phyloP scores from a whole-genome alignment of 1,284 basidiomycete species.

The Leccinum fuscescens region DNA sequence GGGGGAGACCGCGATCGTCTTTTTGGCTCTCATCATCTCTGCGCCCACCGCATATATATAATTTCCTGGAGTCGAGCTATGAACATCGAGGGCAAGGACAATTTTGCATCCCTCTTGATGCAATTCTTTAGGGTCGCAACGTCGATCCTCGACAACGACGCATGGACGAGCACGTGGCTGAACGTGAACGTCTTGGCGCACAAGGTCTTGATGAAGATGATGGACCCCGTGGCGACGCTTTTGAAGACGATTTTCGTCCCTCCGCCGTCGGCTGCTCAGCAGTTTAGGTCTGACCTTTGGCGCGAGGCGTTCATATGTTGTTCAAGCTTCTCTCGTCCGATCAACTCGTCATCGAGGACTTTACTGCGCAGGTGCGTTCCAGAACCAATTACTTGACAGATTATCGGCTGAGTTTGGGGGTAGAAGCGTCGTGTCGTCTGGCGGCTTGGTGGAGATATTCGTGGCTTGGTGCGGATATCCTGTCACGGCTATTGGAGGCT shows the following conservation, averaged over 20 bases:
- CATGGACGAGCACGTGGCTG: conserved; percentile 90
- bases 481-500: conserved; percentile 85
- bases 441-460: conserved; percentile 92
- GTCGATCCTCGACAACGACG: conserved; percentile 85
- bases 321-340: conserved; percentile 86
- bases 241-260: conserved; percentile 85
- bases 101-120: conserved; percentile 68
- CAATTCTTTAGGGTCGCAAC: conserved; percentile 81
- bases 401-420: conserved; percentile 17
- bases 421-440: conserved; percentile 94
- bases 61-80: conserved; percentile 76
- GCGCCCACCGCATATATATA: conserved; percentile 74
- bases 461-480: conserved; percentile 82
- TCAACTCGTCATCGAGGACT: conserved; percentile 92
- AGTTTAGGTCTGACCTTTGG: conserved; percentile 84
- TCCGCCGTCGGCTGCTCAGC: conserved; percentile 53
- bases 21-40: conserved; percentile 80
- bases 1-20: conserved; percentile 85
- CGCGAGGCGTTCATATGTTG: conserved; percentile 78
- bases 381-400: not conserved
- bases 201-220: conserved; percentile 85
- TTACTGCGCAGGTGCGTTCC: conserved; percentile 75
- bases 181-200: conserved; percentile 91
- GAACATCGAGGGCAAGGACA: conserved; percentile 85
- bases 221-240: conserved; percentile 77